Percentiles rank a stretch among this genome's conserved stretches.
Conservation (phyloP, 2,329 filamentous ascomycete species). For the Exophiala sp. region DNA sequence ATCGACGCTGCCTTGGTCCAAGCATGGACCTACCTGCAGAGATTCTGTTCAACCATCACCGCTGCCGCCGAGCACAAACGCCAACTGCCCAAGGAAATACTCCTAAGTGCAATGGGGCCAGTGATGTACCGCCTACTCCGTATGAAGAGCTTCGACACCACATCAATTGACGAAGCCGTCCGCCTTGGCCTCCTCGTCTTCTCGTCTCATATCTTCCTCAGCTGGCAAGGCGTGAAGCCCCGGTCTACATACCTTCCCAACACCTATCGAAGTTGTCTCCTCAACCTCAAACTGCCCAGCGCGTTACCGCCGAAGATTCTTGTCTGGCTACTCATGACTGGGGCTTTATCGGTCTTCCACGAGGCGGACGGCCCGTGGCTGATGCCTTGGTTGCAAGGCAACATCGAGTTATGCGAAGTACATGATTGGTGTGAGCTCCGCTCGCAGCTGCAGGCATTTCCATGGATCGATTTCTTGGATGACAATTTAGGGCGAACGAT, state of each 20-base stretch:
- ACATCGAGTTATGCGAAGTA: slow-evolving; percentile 5
- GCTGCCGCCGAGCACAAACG: slow-evolving; percentile 24
- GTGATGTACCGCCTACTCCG: slow-evolving; percentile 42
- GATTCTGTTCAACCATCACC: slow-evolving; percentile 32
- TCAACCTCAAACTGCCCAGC: background rate
- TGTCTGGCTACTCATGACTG: slow-evolving; percentile 28
- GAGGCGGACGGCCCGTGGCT: slow-evolving; percentile 14
- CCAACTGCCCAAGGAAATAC: slow-evolving; percentile 24
- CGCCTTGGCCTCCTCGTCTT: slow-evolving; percentile 42
- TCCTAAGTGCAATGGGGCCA: slow-evolving; percentile 37
- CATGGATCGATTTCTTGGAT: too few relatives aligned
- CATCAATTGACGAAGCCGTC: slow-evolving; percentile 36
- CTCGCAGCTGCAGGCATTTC: too few relatives aligned
- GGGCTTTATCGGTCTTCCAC: slow-evolving; percentile 14
- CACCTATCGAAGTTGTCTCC: slow-evolving; percentile 21
- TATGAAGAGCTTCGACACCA: slow-evolving; percentile 29
- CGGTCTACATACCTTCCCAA: slow-evolving; percentile 23
- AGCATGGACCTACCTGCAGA: slow-evolving; percentile 28
- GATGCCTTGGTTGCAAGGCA: background rate
- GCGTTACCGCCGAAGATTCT: slow-evolving; percentile 3
- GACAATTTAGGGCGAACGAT: too few relatives aligned
- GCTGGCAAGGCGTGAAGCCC: slow-evolving; percentile 33
- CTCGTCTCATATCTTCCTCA: slow-evolving; percentile 38
- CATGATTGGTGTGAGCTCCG: too few relatives aligned
- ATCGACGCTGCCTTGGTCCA: slow-evolving; percentile 23